Conservation (phyloP, 2,329 filamentous ascomycete species). For the Colletotrichum sp. region DNA sequence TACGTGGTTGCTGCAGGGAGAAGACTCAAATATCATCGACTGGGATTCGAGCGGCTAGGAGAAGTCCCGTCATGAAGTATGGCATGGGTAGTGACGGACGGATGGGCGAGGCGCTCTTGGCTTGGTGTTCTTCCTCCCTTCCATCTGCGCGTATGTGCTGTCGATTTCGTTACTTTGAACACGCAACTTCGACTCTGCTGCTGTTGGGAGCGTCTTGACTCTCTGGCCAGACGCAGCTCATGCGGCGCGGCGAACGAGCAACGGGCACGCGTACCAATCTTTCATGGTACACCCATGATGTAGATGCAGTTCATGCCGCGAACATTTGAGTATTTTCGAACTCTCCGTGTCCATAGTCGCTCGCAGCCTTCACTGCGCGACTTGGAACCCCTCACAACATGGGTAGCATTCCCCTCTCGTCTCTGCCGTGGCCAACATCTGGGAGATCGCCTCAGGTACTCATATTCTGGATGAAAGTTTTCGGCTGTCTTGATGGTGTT, state of each 20-base stretch:
- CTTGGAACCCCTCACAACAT: not conserved
- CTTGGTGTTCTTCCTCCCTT: not conserved
- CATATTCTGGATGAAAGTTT: not conserved
- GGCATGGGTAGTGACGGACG: not conserved
- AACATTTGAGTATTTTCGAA: not conserved
- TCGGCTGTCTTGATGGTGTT: not conserved
- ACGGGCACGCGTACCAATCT: not conserved
- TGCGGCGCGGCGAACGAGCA: not conserved
- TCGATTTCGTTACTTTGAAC: not conserved
- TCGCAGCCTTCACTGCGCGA: not conserved
- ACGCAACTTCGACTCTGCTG: not conserved
- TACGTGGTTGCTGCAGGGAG: not conserved
- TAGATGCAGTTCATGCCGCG: not conserved
- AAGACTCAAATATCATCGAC: not conserved
- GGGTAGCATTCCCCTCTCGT: not conserved
- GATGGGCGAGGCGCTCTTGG: not conserved
- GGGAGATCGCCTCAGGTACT: not conserved
- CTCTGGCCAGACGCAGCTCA: not conserved
- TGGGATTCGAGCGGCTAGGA: not conserved
- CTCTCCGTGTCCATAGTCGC: not conserved
- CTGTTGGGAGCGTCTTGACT: not conserved
- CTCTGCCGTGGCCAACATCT: not conserved
- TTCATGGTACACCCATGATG: slow-evolving; percentile 1
- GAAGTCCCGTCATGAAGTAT: not conserved
- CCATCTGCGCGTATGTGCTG: not conserved